These are phyloP conservation scores for Paralagenidium karlingii DNA, from an alignment of 352 stramenopile species.

Conservation along the genomic window DNA sequence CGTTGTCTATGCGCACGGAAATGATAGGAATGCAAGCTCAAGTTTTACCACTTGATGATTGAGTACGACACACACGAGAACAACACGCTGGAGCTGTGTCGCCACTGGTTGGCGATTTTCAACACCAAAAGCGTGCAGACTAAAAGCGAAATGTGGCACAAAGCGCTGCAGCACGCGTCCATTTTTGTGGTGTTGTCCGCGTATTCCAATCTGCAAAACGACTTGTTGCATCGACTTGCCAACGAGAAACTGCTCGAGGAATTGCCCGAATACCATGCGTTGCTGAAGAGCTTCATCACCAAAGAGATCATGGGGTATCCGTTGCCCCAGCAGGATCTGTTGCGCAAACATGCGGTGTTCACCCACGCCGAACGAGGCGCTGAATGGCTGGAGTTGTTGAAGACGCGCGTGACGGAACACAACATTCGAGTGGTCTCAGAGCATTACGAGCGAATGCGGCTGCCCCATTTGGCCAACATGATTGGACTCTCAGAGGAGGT, in stretches of 20 bases:
- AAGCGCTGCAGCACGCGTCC: slow-evolving; percentile 59
- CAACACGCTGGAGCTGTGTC: slow-evolving; percentile 90
- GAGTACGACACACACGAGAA: slow-evolving; percentile 95
- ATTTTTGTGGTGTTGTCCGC: slow-evolving; percentile 68
- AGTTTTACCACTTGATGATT: slow-evolving; percentile 94
- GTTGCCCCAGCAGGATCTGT: slow-evolving; percentile 68
- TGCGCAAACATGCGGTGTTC: slow-evolving; percentile 84
- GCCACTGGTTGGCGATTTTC: slow-evolving; percentile 78
- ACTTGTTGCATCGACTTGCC: slow-evolving; percentile 56
- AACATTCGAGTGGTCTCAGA: slow-evolving; percentile 92
- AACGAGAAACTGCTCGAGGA: slow-evolving; percentile 53
- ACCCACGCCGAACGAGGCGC: slow-evolving; percentile 40
- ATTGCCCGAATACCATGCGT: slow-evolving; percentile 33
- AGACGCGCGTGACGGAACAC: slow-evolving; percentile 93
- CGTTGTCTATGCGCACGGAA: too few relatives aligned
- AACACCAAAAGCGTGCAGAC: slow-evolving; percentile 60
- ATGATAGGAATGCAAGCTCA: slow-evolving; percentile 87
- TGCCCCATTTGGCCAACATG: slow-evolving; percentile 88
- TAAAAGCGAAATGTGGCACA: slow-evolving; percentile 52
- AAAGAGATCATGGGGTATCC: slow-evolving; percentile 96
- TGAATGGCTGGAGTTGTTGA: slow-evolving; percentile 85
- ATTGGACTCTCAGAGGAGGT: slow-evolving; percentile 86
- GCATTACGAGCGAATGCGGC: slow-evolving; percentile 94
- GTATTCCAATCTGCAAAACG: slow-evolving; percentile 67
- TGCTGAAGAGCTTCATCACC: slow-evolving; percentile 88